Percentiles rank a stretch among this genome's conserved stretches.
Evolutionary conservation across 1,284 basidiomycete species (phyloP).

Genomic region (Papiliotrema terrestris): DNA sequence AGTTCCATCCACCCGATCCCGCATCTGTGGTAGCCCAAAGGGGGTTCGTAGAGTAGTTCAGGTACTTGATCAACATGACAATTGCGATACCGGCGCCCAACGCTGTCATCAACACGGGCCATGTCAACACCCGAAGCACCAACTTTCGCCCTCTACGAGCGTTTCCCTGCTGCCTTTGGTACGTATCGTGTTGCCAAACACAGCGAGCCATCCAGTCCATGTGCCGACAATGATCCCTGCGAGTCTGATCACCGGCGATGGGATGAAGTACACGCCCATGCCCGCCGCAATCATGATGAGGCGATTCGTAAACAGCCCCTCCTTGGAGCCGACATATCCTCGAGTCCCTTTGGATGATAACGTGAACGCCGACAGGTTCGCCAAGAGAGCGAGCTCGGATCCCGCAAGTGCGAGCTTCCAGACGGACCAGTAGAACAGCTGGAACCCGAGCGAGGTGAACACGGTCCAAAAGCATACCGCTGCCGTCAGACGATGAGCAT

Average conservation of each 20-base stretch:
- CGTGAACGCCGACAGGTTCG: conserved; percentile 62
- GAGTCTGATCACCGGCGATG: conserved; percentile 59
- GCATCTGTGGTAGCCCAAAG: conserved; percentile 77
- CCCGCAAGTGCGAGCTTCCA: conserved; percentile 73
- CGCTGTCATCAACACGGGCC: conserved; percentile 51
- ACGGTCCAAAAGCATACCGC: conserved; percentile 86
- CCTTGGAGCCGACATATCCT: conserved; percentile 53
- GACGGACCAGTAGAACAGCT: conserved; percentile 87
- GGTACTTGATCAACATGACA: conserved; percentile 69
- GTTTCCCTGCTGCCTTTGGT: conserved; percentile 51
- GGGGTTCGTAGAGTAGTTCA: conserved; percentile 77
- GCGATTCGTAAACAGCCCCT: conserved; percentile 56
- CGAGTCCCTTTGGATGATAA: conserved; percentile 55
- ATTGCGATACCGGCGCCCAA: conserved; percentile 64
- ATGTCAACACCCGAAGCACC: conserved; percentile 31
- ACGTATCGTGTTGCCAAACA: conserved; percentile 59
- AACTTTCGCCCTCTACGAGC: conserved; percentile 56
- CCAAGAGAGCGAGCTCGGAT: conserved; percentile 66
- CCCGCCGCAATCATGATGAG: conserved; percentile 57
- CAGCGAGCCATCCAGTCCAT: conserved; percentile 54
- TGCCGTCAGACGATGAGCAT: conserved; percentile 38
- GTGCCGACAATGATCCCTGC: conserved; percentile 60
- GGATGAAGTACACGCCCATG: conserved; percentile 59
- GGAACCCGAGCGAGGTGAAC: conserved; percentile 74
- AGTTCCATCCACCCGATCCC: conserved; percentile 68